Percentiles rank a stretch among this genome's conserved stretches.
Evolutionary conservation across 2,329 filamentous ascomycete species (phyloP).

Genomic region (Sphaerulina populicola): DNA sequence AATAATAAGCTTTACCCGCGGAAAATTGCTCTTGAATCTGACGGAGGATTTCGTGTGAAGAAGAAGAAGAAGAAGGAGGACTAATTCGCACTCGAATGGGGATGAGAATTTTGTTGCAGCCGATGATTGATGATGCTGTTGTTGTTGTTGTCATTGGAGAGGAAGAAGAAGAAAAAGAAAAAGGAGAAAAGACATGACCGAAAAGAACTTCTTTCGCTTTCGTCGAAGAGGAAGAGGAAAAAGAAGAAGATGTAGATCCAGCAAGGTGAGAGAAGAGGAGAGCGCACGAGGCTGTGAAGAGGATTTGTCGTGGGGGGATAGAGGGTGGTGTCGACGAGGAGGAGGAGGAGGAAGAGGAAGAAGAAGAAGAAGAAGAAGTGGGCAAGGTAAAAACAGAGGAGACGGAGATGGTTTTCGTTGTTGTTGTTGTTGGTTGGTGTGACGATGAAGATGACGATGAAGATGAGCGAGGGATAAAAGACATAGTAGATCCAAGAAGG

Average conservation of each 20-base stretch:
- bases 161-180: neutral
- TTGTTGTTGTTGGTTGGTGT: neutral
- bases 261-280: neutral
- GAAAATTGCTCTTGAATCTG: neutral
- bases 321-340: too few relatives aligned
- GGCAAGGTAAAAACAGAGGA: neutral
- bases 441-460: neutral
- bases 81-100: neutral
- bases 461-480: neutral
- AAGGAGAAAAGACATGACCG: neutral
- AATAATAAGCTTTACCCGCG: neutral
- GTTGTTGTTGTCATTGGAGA: too few relatives aligned
- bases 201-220: conserved; percentile 6
- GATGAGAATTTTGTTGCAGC: neutral
- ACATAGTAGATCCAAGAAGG: conserved; percentile 4
- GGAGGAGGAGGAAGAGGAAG: too few relatives aligned
- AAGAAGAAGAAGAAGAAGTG: too few relatives aligned
- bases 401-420: neutral
- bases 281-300: too few relatives aligned
- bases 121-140: neutral
- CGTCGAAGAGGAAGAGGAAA: too few relatives aligned
- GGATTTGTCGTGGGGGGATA: too few relatives aligned
- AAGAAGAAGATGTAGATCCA: neutral
- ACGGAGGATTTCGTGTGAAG: neutral
- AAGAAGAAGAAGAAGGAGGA: neutral